phyloP scores from a whole-genome alignment of 306 rosid genomes.

The Arachis hypogaea region DNA sequence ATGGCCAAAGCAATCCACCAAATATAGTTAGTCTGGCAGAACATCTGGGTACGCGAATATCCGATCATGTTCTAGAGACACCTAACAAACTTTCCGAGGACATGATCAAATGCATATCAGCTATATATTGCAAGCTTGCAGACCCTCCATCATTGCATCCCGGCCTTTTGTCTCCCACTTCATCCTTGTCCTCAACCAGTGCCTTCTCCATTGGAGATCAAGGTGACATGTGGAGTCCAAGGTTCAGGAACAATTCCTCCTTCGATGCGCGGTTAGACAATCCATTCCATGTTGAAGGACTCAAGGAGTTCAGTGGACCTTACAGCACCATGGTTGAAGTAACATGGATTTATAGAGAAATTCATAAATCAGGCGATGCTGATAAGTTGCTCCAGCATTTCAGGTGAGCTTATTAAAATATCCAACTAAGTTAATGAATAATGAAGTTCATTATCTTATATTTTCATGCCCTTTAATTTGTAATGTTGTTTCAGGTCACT shows the following conservation, averaged over 20 bases:
- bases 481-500: slow-evolving; percentile 67
- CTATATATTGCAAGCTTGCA: slow-evolving; percentile 85
- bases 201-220: slow-evolving; percentile 80
- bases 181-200: slow-evolving; percentile 76
- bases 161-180: slow-evolving; percentile 82
- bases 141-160: slow-evolving; percentile 72
- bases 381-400: slow-evolving; percentile 83
- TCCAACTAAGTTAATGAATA: slow-evolving; percentile 22
- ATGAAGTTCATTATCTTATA: slow-evolving; percentile 1
- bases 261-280: slow-evolving; percentile 81
- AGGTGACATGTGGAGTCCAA: slow-evolving; percentile 84
- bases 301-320: slow-evolving; percentile 94
- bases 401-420: slow-evolving; percentile 54
- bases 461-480: neutral
- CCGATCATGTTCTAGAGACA: slow-evolving; percentile 73
- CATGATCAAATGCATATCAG: slow-evolving; percentile 92
- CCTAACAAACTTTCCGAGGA: slow-evolving; percentile 92
- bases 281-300: slow-evolving; percentile 89
- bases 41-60: slow-evolving; percentile 87
- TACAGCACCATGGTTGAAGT: slow-evolving; percentile 99
- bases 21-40: slow-evolving; percentile 87
- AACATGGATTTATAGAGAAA: slow-evolving; percentile 82
- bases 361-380: slow-evolving; percentile 65
- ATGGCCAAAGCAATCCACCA: slow-evolving; percentile 66
- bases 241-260: slow-evolving; percentile 67